A percentile compares a stretch with the other conserved stretches of the same genome.
Evolutionary conservation across 176 grass and related monocot genomes (phyloP).

Genomic region (Lolium multiflorum): DNA sequence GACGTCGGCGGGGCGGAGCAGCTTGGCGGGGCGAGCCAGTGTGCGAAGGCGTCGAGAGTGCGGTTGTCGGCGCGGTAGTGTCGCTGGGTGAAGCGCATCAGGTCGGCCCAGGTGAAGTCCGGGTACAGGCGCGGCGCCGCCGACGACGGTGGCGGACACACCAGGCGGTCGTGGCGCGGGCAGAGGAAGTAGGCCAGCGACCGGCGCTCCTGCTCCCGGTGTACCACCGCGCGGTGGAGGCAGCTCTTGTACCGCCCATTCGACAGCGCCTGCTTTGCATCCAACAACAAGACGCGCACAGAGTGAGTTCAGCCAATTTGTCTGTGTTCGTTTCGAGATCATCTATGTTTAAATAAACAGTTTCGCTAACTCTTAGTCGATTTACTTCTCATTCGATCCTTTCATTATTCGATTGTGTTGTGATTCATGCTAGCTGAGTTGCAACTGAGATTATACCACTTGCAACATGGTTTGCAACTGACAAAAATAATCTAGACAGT

Average conservation of each 20-base stretch:
- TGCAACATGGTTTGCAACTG: too few species aligned
- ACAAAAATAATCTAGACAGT: too few species aligned
- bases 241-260: conserved; percentile 95
- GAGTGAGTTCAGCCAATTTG: background rate
- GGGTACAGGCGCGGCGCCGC: conserved; percentile 54
- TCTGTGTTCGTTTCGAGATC: too few species aligned
- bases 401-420: too few species aligned
- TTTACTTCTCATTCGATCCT: too few species aligned
- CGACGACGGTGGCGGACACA: conserved; percentile 51
- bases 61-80: conserved; percentile 69
- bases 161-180: conserved; percentile 70
- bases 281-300: too few species aligned
- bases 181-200: conserved; percentile 89
- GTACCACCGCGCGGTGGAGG: conserved; percentile 85
- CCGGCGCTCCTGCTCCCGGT: conserved; percentile 60
- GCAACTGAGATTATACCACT: too few species aligned
- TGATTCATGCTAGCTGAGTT: too few species aligned
- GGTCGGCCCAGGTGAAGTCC: conserved; percentile 86
- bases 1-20: background rate
- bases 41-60: conserved; percentile 70
- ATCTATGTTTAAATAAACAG: too few species aligned
- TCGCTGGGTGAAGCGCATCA: conserved; percentile 73
- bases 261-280: conserved; percentile 77
- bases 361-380: too few species aligned
- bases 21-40: conserved; percentile 41